Evolutionary conservation across 768 basidiomycete species (phyloP).

Genomic region (Lyophyllum shimeji): DNA sequence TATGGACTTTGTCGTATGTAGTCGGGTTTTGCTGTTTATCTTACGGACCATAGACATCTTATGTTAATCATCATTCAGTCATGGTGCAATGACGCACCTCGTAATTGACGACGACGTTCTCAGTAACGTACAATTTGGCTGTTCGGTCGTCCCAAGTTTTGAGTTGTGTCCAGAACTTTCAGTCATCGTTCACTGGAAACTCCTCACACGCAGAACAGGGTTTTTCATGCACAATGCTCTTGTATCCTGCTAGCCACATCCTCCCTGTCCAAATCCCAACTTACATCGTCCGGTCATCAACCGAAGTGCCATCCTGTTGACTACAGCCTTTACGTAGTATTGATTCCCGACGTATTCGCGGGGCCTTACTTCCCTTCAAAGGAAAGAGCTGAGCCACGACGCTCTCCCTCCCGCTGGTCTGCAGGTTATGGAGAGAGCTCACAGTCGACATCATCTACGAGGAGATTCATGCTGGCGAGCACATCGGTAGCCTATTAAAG

Average conservation of each 20-base stretch:
- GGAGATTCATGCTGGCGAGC: slow-evolving; percentile 9
- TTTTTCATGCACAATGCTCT: background rate
- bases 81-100: background rate
- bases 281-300: slow-evolving; percentile 9
- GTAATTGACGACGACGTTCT: background rate
- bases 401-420: slow-evolving; percentile 10
- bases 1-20: slow-evolving; percentile 19
- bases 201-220: background rate
- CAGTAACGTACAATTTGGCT: too few relatives aligned
- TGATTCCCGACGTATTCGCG: background rate
- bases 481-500: background rate
- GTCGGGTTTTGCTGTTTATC: slow-evolving; percentile 8
- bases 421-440: slow-evolving; percentile 9
- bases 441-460: slow-evolving; percentile 8
- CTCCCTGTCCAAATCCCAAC: slow-evolving; percentile 9
- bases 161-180: too few relatives aligned
- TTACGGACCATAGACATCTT: slow-evolving; percentile 15
- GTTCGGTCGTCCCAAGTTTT: too few relatives aligned
- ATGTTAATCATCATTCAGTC: slow-evolving; percentile 11
- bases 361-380: background rate
- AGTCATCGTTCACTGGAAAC: too few relatives aligned
- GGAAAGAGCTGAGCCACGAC: slow-evolving; percentile 2
- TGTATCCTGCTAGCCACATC: background rate
- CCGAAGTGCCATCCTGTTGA: slow-evolving; percentile 1
- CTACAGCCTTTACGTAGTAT: background rate